Evolutionary conservation across 2,329 filamentous ascomycete species (phyloP), one percentile per base, ranked within the genome.

Genomic region (Fusarium poae): DNA sequence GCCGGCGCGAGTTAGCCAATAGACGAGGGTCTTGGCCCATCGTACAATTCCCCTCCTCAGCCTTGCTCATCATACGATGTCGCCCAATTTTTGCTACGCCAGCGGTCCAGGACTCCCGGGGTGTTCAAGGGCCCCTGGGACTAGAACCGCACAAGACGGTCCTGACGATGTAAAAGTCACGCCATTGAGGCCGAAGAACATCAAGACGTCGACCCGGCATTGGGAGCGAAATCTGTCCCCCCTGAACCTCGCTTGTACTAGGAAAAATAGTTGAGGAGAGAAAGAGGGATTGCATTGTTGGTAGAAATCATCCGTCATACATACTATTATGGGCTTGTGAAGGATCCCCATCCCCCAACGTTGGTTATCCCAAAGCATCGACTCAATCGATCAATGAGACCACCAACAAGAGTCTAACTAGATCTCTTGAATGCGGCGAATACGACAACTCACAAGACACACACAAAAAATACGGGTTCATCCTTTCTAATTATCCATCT

Each of bases 51-150:
- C 74, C 75, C 76, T 77, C 73, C 67, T 59, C 72, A 79, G 78
- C 78, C 78, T 79, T 66, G 77, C 61, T 55, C 71, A 79, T 79
- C 78, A 79, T 79, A 79, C 77, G 78, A 79, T 78, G 72, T 77
- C 68, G 66, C 51, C 65, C 71, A 73, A 69, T 72, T 72, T 73
- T 65, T 71, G 70, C 64, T 74, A 72, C 71, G 71, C 71, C 72
- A 72, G 72, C 71, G 71, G 68, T 64, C 68, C 65, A 57, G 46
- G 52, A 67, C 56, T 71, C 56, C 68, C 56, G 65, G 65, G 64
- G 68, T 53, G 49, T 65, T 63, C 71, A 65, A 68, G 71, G 72
- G 62, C 70, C 72, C 72, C 72, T 74, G 67, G 67, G 53, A 51
- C 32, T 60, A 52, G 57, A 67, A 71, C 56, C 62, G 57, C 64